Evolutionary conservation across 164 flowering plant genomes (phyloP), one percentile per base, ranked within the genome.

Genomic region (Kalanchoe fedtschenkoi): DNA sequence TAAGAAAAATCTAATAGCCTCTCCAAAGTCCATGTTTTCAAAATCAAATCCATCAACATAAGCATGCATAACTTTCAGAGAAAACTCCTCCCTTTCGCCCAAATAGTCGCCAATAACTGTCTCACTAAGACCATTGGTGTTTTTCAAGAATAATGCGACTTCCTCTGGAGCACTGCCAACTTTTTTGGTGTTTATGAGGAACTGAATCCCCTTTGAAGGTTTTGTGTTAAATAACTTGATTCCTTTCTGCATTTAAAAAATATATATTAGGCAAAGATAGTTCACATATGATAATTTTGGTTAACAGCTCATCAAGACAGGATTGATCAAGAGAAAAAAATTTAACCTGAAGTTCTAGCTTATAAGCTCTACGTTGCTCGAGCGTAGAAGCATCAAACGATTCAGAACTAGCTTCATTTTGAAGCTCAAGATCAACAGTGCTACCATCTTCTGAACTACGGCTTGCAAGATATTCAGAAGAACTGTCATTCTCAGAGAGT

Each of bases 141-240:
- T 71, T 74, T 77, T 87, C 21, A 95, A 88, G 71, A 95, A 95
- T 63, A 72, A 72, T 55, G 97, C 95, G 64, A 95, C 89, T 68
- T 91, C 97, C 73, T 91, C 95, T 0, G 99, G 89, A 33, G 95
- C 72, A 64, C 72, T 73, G 16, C 97, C 97, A 63, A 95, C 88
- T 73, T 91, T 95, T 68, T 88, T 77, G 87, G 77, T 58, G 41
- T 58, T 85, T 60, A 95, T 82, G 29, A 95, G 80, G 77, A 91
- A 91, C 55, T 87, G 96, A 65, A 95, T 86, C 38, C 99, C 99
- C 81, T 86, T 91, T 69, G 93, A 80, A 66, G 99, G 97, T 75
- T 95, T 91, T 73, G 91, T 68, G 69, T 95, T 95, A 74, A 95
- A 95, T 59, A 91, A 71, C 5, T 93, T 63, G 67, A 91, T 72